A percentile compares a stretch with the other conserved stretches of the same genome.
Conservation (phyloP, 2,329 filamentous ascomycete genomes). For the Clonostachys rhizophaga region DNA sequence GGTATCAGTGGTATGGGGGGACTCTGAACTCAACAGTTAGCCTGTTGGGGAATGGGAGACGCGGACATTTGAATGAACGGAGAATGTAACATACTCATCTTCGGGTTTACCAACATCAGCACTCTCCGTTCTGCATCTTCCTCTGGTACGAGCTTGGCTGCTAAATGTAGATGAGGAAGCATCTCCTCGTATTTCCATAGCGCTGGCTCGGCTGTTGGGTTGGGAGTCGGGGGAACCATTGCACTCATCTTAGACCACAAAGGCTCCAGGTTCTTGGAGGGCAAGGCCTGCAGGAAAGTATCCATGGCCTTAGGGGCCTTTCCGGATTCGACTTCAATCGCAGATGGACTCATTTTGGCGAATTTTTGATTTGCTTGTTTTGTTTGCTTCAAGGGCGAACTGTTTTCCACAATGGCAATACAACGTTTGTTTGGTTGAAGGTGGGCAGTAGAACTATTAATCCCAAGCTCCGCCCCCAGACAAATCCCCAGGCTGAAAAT, state of each 20-base stretch:
- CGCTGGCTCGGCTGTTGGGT: not conserved
- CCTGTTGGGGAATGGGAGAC: not conserved
- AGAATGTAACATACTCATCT: constrained; percentile 27
- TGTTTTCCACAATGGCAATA: no score
- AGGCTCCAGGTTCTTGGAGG: constrained; percentile 26
- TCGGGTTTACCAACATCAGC: constrained; percentile 27
- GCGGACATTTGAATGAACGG: not conserved
- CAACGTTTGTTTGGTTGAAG: no score
- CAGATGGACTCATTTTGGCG: no score
- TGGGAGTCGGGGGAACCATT: constrained; percentile 22
- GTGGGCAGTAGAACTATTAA: no score
- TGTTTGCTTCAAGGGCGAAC: no score
- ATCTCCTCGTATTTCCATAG: constrained; percentile 11
- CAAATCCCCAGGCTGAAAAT: no score
- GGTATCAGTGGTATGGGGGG: constrained; percentile 53
- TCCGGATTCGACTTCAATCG: no score
- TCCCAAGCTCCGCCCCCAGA: no score
- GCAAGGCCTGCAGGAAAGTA: constrained; percentile 6
- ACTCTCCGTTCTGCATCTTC: constrained; percentile 29
- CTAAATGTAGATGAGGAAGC: constrained; percentile 19
- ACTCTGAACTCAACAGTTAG: constrained; percentile 19
- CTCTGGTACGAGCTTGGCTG: constrained; percentile 19
- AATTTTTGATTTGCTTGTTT: no score
- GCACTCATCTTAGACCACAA: constrained; percentile 43
- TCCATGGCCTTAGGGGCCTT: no score